Evolutionary conservation across 169 alveolate species (phyloP).

Genomic region (Cystoisospora suis): DNA sequence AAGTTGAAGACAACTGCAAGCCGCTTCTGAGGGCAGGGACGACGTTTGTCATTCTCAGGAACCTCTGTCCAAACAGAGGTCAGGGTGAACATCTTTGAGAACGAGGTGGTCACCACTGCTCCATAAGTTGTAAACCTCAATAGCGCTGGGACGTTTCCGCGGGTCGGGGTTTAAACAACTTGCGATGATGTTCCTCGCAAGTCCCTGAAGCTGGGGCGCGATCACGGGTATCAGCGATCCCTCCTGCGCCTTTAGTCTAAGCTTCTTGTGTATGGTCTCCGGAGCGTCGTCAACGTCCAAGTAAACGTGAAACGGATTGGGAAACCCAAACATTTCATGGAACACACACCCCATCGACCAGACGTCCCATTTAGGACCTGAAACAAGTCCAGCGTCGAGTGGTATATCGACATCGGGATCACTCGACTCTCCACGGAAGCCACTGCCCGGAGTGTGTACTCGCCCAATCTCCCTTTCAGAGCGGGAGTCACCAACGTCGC

Average conservation of each 20-base stretch:
- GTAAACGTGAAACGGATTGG: conserved; percentile 58
- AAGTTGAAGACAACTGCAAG: no score
- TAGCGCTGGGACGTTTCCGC: conserved; percentile 80
- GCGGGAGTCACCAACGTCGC: background rate
- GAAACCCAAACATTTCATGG: conserved; percentile 79
- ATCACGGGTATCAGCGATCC: conserved; percentile 60
- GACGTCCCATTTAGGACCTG: conserved; percentile 79
- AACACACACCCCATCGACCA: conserved; percentile 84
- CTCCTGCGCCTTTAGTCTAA: conserved; percentile 62
- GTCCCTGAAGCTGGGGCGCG: conserved; percentile 65
- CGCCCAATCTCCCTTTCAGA: background rate
- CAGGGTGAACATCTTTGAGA: conserved; percentile 61
- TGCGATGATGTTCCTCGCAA: conserved; percentile 76
- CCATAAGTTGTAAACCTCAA: conserved; percentile 74
- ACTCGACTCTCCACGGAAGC: conserved; percentile 68
- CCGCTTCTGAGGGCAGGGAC: no score
- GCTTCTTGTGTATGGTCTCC: conserved; percentile 40
- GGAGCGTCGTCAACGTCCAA: conserved; percentile 53
- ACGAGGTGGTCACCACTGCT: conserved; percentile 73
- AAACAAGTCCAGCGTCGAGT: conserved; percentile 67
- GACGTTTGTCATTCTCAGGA: no score
- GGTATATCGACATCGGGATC: conserved; percentile 73
- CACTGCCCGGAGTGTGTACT: conserved; percentile 26
- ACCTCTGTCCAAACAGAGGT: no score
- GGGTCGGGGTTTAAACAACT: conserved; percentile 80